Conservation (phyloP, 2,329 filamentous ascomycete species). For the Colletotrichum sp. region DNA sequence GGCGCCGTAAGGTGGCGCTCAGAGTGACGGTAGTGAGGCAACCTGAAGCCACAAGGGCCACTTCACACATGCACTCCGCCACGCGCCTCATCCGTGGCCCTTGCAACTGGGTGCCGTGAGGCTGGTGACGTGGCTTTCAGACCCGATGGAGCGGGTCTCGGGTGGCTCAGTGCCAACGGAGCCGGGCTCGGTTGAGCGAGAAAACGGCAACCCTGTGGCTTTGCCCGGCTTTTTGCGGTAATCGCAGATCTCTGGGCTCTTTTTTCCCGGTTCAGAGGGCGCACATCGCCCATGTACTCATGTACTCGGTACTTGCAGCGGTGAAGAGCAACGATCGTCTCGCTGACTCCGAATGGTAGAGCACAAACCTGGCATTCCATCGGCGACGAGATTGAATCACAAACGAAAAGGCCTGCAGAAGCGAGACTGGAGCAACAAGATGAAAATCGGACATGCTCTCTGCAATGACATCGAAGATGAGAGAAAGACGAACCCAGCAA, state of each 20-base stretch:
- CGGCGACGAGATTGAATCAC: neutral
- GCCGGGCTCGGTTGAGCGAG: neutral
- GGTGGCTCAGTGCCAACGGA: constrained; percentile 11
- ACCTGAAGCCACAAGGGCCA: constrained; percentile 5
- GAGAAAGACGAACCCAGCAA: neutral
- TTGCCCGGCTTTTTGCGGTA: neutral
- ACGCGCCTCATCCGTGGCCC: constrained; percentile 20
- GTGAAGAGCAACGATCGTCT: constrained; percentile 11
- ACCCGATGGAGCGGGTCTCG: constrained; percentile 1
- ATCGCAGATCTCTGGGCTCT: constrained; percentile 17
- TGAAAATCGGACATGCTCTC: neutral
- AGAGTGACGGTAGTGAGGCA: constrained; percentile 13
- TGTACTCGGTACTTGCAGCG: constrained; percentile 19
- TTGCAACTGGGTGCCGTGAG: constrained; percentile 7
- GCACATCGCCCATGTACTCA: neutral
- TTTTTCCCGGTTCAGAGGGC: neutral
- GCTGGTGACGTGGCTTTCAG: constrained; percentile 25
- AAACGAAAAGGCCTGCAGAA: neutral
- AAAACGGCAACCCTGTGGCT: constrained; percentile 4
- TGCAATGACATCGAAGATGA: neutral
- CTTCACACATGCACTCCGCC: constrained; percentile 21
- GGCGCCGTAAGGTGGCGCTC: constrained; percentile 10
- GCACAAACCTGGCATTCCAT: neutral
- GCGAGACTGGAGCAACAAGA: neutral
- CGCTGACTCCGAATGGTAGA: constrained; percentile 14